Conservation (phyloP, 2,329 filamentous ascomycete species). For the Talaromyces sp. region DNA sequence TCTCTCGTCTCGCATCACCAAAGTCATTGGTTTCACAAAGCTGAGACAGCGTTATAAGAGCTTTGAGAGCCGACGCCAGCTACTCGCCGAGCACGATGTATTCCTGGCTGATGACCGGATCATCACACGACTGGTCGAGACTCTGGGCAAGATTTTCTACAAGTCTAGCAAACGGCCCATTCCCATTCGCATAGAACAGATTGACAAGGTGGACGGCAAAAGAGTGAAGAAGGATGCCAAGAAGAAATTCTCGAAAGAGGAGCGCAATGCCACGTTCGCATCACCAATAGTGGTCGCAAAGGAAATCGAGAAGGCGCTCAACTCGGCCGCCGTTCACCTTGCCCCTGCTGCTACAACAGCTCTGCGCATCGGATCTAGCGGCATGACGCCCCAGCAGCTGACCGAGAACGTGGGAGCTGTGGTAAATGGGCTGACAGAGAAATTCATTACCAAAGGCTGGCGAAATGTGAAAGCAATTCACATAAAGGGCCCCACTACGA, state of each 20-base stretch:
- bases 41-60: slow-evolving; percentile 84
- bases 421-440: slow-evolving; percentile 64
- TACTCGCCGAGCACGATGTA: slow-evolving; percentile 81
- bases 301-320: slow-evolving; percentile 75
- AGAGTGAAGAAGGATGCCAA: slow-evolving; percentile 54
- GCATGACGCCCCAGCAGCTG: slow-evolving; percentile 70
- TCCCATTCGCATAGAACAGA: slow-evolving; percentile 67
- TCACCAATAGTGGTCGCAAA: slow-evolving; percentile 65
- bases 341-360: slow-evolving; percentile 74
- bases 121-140: slow-evolving; percentile 63
- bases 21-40: slow-evolving; percentile 77
- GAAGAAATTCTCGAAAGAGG: slow-evolving; percentile 33
- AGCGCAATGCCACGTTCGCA: slow-evolving; percentile 46
- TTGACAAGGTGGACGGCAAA: slow-evolving; percentile 57
- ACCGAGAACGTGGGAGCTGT: slow-evolving; percentile 76
- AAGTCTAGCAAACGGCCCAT: slow-evolving; percentile 83
- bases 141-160: slow-evolving; percentile 91
- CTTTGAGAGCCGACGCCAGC: slow-evolving; percentile 80
- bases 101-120: slow-evolving; percentile 93
- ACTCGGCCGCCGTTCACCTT: slow-evolving; percentile 74
- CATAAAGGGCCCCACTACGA: slow-evolving; percentile 85
- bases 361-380: slow-evolving; percentile 71
- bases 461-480: slow-evolving; percentile 78
- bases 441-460: slow-evolving; percentile 82
- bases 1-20: slow-evolving; percentile 63